phyloP scores from a whole-genome alignment of 2,329 filamentous ascomycete genomes.

The Didymellaceae sp. region DNA sequence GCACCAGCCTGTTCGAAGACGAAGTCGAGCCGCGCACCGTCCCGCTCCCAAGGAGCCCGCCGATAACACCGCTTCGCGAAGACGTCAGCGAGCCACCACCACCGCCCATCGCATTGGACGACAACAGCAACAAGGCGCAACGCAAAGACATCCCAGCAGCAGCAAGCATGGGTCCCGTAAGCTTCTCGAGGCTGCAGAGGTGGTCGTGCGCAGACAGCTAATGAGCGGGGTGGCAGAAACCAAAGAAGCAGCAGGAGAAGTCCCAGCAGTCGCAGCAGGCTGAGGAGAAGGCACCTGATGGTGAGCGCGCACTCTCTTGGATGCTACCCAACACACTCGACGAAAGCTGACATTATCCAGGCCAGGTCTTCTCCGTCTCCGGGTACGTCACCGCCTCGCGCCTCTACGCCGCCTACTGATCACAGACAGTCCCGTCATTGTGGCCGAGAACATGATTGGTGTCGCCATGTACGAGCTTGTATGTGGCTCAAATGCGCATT shows the following conservation, averaged over 20 bases:
- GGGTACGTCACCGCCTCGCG: constrained; percentile 53
- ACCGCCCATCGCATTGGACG: constrained; percentile 32
- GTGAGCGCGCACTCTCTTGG: not conserved
- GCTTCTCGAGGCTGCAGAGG: constrained; percentile 16
- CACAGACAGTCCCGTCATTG: constrained; percentile 77
- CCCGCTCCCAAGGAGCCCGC: constrained; percentile 47
- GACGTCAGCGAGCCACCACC: constrained; percentile 30
- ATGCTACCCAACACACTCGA: not conserved
- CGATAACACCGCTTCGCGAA: constrained; percentile 39
- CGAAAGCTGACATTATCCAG: constrained; percentile 42
- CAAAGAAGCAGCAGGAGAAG: constrained; percentile 47
- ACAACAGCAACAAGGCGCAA: constrained; percentile 26
- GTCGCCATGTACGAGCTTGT: constrained; percentile 99
- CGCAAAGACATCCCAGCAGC: constrained; percentile 10
- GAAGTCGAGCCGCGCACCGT: constrained; percentile 38
- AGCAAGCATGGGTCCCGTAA: constrained; percentile 50
- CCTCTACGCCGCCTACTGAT: constrained; percentile 34
- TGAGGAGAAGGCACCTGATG: constrained; percentile 52
- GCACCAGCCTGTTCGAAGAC: constrained; percentile 29
- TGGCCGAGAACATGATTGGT: constrained; percentile 98
- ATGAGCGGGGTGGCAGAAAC: constrained; percentile 39
- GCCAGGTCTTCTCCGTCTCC: constrained; percentile 74
- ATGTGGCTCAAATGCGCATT: constrained; percentile 46
- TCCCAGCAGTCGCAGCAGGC: constrained; percentile 46
- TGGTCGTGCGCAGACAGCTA: constrained; percentile 28